Base-by-base conservation (phyloP, 306 rosid genomes). In the Acacia acuminata region DNA sequence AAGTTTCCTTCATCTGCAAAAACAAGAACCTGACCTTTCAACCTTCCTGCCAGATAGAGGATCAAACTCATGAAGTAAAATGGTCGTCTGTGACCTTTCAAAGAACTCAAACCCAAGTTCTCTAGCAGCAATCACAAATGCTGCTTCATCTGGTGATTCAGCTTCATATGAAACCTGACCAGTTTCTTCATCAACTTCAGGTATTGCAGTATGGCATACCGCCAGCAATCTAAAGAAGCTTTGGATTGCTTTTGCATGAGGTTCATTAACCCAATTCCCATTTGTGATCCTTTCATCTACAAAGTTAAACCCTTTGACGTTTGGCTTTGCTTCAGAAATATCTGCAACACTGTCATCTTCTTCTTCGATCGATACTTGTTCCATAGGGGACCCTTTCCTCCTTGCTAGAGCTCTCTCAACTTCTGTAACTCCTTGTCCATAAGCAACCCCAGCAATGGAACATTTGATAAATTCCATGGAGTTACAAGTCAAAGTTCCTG, bases 391-490 rank as follows among this genome's bases (percentile, higher is more conserved):
- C 22, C 91, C 96, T 77, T 82, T 89, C 73, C 89, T 86, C 83
- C 74, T 74, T 4, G 94, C 89, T 83, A 96, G 80, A 83, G 97
- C 97, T 90, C 97, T 89, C 90, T 96, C 99, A 22, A 96, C 98
- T 87, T 96, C 99, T 27, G 99, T 96, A 53, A 90, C 84, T 27
- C 94, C 97, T 38, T 86, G 89, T 47, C 99, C 99, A 66, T 90
- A 96, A 71, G 92, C 88, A 88, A 87, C 86, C 70, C 99, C 99
- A 12, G 92, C 98, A 69, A 94, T 89, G 75, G 99, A 94, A 85
- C 98, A 96, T 89, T 94, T 96, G 89, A 96, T 94, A 61, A 94
- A 96, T 73, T 96, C 99, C 99, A 96, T 96, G 8, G 99, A 94
- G 82, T 96, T 96, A 88, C 98, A 96, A 72, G 99, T 96, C 83